These are phyloP conservation scores for Trichosphaerium sp. DNA, from an alignment of 78 protist species.

Conservation along the genomic window DNA sequence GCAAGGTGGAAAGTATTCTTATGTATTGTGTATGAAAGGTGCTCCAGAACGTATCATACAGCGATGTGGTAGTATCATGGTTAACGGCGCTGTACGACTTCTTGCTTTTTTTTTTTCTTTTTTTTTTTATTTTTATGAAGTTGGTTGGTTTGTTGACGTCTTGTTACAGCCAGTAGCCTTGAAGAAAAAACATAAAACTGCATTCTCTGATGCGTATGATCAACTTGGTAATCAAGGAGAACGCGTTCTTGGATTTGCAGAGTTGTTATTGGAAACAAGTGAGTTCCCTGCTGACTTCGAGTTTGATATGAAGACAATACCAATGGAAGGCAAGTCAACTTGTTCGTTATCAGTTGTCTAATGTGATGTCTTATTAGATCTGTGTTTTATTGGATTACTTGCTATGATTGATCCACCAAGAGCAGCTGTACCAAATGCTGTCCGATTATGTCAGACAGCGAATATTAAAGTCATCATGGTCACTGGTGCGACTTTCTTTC, in stretches of 20 bases:
- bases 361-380: slow-evolving; percentile 35
- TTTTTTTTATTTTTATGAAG: too few species aligned
- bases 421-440: slow-evolving; percentile 71
- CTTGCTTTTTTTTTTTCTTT: too few species aligned
- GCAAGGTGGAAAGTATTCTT: too few species aligned
- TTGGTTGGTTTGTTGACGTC: too few species aligned
- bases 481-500: too few species aligned
- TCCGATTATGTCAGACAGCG: too few species aligned
- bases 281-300: slow-evolving; percentile 11
- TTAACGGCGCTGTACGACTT: too few species aligned
- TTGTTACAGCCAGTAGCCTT: too few species aligned
- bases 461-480: slow-evolving; percentile 86
- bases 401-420: slow-evolving; percentile 94
- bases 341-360: too few species aligned
- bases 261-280: neutral
- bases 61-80: slow-evolving; percentile 43
- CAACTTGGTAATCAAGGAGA: slow-evolving; percentile 33
- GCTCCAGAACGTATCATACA: slow-evolving; percentile 80
- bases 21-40: slow-evolving; percentile 68
- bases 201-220: too few species aligned
- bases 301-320: slow-evolving; percentile 28
- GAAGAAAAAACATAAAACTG: too few species aligned
- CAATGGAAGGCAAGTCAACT: too few species aligned
- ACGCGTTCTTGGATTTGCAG: slow-evolving; percentile 30
- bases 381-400: slow-evolving; percentile 74